Base-by-base conservation (phyloP, 2,329 filamentous ascomycete genomes). In the Alternaria incomplexa region DNA sequence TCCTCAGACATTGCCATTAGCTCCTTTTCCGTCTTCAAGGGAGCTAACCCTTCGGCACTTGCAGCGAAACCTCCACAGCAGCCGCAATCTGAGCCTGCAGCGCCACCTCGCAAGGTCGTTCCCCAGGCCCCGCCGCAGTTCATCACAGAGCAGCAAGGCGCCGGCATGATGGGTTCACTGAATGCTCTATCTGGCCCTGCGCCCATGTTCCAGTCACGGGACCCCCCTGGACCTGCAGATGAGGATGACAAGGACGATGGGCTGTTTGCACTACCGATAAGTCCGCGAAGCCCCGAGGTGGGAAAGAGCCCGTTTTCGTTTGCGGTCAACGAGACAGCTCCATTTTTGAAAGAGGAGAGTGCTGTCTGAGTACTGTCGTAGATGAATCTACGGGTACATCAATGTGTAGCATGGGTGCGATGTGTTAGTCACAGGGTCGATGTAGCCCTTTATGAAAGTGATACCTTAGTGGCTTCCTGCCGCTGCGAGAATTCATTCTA, bases 261-360 rank as follows among this genome's bases (percentile, higher is more conserved):
- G 44, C 84, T 97, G 3, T 97, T 97, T 75, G 93, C 93, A 0
- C 86, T 97, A 56, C 93, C 93, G 2, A 88, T 97, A 81, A 95
- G 92, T 73, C 93, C 93, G 1, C 85, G 93, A 54, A 94, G 92
- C 72, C 93, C 93, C 0, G 93, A 96, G 70, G 93, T 96, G 84
- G 89, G 89, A 56, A 92, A 89, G 71, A 94, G 92, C 74, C 93
- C 93, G 0, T 97, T 97, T 75, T 87, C 86, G 4, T 87, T 90
- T 76, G 76, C 71, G 6, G 72, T 69, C 10, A 75, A 68, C 47
- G 78, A 80, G 20, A 78, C 76, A 20, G 68, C 72, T 1, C 78
- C 75, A 63, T 77, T 74, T 58, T 45, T 74, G 55, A 71, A 77
- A 51, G 73, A 70, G 30, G 74, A 74, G 57, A 68, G 72, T 60